phyloP scores from a whole-genome alignment of 1,139 yeast species.

The Scheffersomyces lignicola region DNA sequence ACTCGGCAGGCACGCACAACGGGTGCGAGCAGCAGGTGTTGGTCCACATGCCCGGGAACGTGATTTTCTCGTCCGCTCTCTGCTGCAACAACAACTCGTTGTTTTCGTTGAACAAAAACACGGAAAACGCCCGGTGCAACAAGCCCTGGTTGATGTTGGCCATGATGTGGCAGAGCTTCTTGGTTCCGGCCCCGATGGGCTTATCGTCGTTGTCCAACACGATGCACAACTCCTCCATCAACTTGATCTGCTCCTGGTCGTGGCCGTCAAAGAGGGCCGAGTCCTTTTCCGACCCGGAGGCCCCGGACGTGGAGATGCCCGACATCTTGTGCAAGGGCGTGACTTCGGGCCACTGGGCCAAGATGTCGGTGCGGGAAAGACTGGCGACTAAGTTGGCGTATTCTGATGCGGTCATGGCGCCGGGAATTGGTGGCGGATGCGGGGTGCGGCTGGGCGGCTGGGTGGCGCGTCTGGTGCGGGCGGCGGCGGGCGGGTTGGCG shows the following conservation, averaged over 20 bases:
- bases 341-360: constrained; percentile 63
- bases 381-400: constrained; percentile 57
- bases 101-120: constrained; percentile 79
- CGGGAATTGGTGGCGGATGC: constrained; percentile 5
- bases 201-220: constrained; percentile 84
- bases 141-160: constrained; percentile 80
- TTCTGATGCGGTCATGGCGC: constrained; percentile 13
- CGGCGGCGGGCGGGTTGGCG: too few relatives aligned
- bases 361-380: constrained; percentile 49
- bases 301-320: constrained; percentile 33
- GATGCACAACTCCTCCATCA: constrained; percentile 96
- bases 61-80: constrained; percentile 93
- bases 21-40: constrained; percentile 99
- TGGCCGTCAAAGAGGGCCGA: constrained; percentile 68
- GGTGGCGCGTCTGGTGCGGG: too few relatives aligned
- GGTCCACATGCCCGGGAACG: constrained; percentile 97
- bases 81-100: constrained; percentile 83
- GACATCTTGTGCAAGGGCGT: constrained; percentile 51
- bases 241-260: constrained; percentile 88
- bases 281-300: constrained; percentile 15
- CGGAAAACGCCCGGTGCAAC: constrained; percentile 93
- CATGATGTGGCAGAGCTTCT: constrained; percentile 90
- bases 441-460: too few relatives aligned
- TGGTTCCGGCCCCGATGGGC: constrained; percentile 92
- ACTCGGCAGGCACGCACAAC: constrained; percentile 74